A percentile compares a stretch with the other conserved stretches of the same genome.
Evolutionary conservation across 805 yeast species (phyloP).

Genomic region (Starmerella davenportii): DNA sequence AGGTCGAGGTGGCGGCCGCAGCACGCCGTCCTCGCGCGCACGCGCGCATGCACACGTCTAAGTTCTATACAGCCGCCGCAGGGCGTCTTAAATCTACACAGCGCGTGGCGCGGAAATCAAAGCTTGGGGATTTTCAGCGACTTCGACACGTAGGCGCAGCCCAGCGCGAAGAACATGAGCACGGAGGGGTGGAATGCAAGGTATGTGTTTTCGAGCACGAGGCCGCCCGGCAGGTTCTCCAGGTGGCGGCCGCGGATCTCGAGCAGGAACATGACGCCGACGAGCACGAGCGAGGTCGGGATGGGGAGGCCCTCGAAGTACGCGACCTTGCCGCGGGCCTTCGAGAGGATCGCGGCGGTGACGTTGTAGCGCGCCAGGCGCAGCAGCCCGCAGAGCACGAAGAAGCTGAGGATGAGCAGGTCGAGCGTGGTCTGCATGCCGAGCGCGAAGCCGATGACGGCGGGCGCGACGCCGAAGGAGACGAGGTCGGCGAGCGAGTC

Average conservation of each 20-base stretch:
- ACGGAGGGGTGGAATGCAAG: conserved; percentile 63
- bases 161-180: conserved; percentile 51
- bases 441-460: conserved; percentile 74
- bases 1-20: too few species aligned
- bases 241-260: conserved; percentile 32
- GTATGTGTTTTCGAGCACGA: conserved; percentile 33
- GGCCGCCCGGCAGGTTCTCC: conserved; percentile 47
- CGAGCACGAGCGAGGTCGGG: conserved; percentile 69
- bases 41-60: too few species aligned
- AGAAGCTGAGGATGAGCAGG: conserved; percentile 53
- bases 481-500: conserved; percentile 91
- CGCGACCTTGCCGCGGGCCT: conserved; percentile 62
- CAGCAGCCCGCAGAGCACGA: conserved; percentile 84
- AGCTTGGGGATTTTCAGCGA: conserved; percentile 83
- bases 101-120: too few species aligned
- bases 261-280: conserved; percentile 49
- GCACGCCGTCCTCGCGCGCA: too few species aligned
- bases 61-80: too few species aligned
- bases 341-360: conserved; percentile 81
- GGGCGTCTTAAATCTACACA: too few species aligned
- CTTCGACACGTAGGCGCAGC: conserved; percentile 83
- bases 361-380: conserved; percentile 92
- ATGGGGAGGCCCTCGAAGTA: conserved; percentile 95
- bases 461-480: conserved; percentile 92
- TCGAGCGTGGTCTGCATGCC: conserved; percentile 79